Base-by-base conservation (phyloP, 2,329 filamentous ascomycete species). In the Balansia obtecta region DNA sequence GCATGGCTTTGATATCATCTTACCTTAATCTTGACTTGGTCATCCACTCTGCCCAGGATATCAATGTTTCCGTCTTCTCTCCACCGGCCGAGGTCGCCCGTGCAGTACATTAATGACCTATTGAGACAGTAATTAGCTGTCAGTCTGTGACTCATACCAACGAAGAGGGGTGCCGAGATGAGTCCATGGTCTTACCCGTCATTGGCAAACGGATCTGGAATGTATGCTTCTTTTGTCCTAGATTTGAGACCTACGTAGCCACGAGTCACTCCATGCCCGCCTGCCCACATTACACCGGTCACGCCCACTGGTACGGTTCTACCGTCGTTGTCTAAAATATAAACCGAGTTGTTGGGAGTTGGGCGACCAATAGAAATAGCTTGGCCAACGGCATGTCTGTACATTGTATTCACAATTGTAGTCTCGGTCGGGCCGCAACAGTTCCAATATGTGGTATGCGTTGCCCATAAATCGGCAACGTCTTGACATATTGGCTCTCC, bases 11-110 rank as follows among this genome's bases (percentile, higher is more conserved):
- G 27, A 27, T 27, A 27, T 27, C 27, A 54, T 41, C 56, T 46
- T 60, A 71, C 71, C 63, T 79, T 78, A 58, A 82, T 71, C 62
- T 82, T 82, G 52, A 82, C 74, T 58, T 82, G 79, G 53, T 81
- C 77, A 55, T 82, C 79, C n/a, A 68, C 68, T 37, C 78, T 71
- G 3, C 79, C 77, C 34, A 79, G 69, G 20, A 74, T 76, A 42
- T 77, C 69, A 38, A 82, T 65, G 27, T 68, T 70, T 11, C 79
- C 77, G 56, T 78, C 71, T 2, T 66, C 58, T 38, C 68, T 67
- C 77, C 77, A 81, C 12, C 68, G 67, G 16, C 73, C 76, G 20
- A 82, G 67, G 55, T 82, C 79, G 7, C 78, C 79, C 1, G 79
- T 82, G 56, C 78, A 77, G 63, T 78, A 82, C 73, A 81, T 80